These are phyloP conservation scores for Alloteropsis angusta DNA, from an alignment of 202 grass and related monocot genomes.

Conservation along the genomic window DNA sequence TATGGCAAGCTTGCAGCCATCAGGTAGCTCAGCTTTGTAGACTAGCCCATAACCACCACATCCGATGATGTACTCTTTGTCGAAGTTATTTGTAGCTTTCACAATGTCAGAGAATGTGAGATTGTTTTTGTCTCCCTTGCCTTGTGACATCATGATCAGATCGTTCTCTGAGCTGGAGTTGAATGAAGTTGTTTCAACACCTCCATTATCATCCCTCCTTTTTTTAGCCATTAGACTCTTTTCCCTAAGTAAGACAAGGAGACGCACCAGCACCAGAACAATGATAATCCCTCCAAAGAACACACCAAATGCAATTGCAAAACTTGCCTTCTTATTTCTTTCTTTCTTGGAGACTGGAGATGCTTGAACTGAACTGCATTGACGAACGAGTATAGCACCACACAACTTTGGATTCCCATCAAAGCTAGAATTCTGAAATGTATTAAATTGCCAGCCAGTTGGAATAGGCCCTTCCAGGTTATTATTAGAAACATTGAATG, in stretches of 20 bases:
- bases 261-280: constrained; percentile 28
- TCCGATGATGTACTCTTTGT: constrained; percentile 55
- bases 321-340: background rate
- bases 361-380: background rate
- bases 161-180: constrained; percentile 7
- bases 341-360: background rate
- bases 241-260: background rate
- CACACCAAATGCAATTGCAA: constrained; percentile 25
- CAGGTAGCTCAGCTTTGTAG: constrained; percentile 48
- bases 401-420: constrained; percentile 28
- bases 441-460: constrained; percentile 14
- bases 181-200: constrained; percentile 15
- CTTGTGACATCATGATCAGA: constrained; percentile 27
- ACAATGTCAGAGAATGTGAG: constrained; percentile 38
- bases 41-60: constrained; percentile 65
- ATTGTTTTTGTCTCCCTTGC: constrained; percentile 22
- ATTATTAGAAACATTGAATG: constrained; percentile 32
- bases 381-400: background rate
- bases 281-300: constrained; percentile 17
- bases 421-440: constrained; percentile 27
- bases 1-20: constrained; percentile 54
- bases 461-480: constrained; percentile 21
- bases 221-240: background rate
- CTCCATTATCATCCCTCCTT: background rate
- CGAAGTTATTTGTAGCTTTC: constrained; percentile 68